Conservation (phyloP, 768 basidiomycete genomes). For the Chalciporus piperatus region DNA sequence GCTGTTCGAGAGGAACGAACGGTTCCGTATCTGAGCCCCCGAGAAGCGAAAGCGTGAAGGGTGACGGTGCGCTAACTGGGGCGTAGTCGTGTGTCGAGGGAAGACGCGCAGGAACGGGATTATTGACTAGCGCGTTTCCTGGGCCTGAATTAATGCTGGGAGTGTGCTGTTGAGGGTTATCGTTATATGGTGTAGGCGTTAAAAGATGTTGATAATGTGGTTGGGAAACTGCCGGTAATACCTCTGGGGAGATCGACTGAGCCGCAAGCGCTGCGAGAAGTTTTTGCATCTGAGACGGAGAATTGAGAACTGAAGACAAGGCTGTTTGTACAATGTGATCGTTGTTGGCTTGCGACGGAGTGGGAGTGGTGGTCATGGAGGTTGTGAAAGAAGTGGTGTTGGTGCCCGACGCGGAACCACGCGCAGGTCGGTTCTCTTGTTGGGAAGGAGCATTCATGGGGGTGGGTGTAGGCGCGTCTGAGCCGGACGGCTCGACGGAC, state of each 20-base stretch:
- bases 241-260: constrained; percentile 23
- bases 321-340: constrained; percentile 48
- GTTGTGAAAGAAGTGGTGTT: constrained; percentile 7
- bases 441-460: constrained; percentile 10
- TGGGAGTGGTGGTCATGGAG: constrained; percentile 8
- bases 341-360: constrained; percentile 30
- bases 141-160: background rate
- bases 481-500: constrained; percentile 24
- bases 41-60: constrained; percentile 24
- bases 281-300: constrained; percentile 57
- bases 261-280: constrained; percentile 45
- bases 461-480: constrained; percentile 16
- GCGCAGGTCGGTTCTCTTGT: constrained; percentile 16
- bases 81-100: constrained; percentile 22
- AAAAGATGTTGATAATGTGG: constrained; percentile 25
- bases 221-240: constrained; percentile 17
- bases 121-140: constrained; percentile 4
- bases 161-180: constrained; percentile 7
- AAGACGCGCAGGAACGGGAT: constrained; percentile 10
- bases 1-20: constrained; percentile 32
- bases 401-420: constrained; percentile 10
- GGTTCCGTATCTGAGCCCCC: constrained; percentile 30
- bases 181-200: constrained; percentile 29
- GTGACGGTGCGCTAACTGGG: constrained; percentile 20
- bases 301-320: constrained; percentile 47